These are phyloP conservation scores for Bidens hawaiensis DNA, from an alignment of 140 eudicot genomes.

Conservation along the genomic window DNA sequence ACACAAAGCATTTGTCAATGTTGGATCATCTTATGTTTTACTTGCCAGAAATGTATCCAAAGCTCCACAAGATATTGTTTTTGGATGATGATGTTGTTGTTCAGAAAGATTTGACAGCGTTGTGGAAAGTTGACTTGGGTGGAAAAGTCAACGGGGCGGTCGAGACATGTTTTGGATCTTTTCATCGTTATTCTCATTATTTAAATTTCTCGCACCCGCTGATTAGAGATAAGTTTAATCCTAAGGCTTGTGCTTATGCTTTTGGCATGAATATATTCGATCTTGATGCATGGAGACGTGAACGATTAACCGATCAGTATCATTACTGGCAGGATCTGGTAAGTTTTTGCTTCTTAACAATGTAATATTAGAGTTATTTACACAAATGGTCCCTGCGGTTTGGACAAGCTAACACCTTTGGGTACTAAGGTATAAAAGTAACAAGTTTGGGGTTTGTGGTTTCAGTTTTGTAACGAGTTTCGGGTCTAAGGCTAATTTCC, in stretches of 20 bases:
- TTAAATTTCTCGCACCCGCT: slow-evolving; percentile 52
- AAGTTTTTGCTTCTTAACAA: neutral
- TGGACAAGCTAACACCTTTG: no score
- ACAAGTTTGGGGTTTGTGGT: no score
- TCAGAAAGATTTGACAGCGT: slow-evolving; percentile 43
- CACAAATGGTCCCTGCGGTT: no score
- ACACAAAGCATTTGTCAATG: slow-evolving; percentile 48
- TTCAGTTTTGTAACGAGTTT: no score
- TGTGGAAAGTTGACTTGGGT: slow-evolving; percentile 56
- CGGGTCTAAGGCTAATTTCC: no score
- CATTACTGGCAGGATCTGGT: slow-evolving; percentile 22
- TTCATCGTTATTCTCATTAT: slow-evolving; percentile 53
- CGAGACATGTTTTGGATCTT: slow-evolving; percentile 37
- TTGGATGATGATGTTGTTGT: slow-evolving; percentile 62
- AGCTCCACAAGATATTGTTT: slow-evolving; percentile 45
- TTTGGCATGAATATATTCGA: slow-evolving; percentile 64
- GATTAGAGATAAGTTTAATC: slow-evolving; percentile 46
- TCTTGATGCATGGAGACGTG: slow-evolving; percentile 55
- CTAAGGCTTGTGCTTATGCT: slow-evolving; percentile 69
- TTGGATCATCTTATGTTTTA: slow-evolving; percentile 56
- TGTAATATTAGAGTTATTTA: neutral
- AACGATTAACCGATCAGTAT: slow-evolving; percentile 40
- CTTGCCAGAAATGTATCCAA: slow-evolving; percentile 62
- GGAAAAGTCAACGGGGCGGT: slow-evolving; percentile 71
- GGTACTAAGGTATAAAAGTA: no score